Evolutionary conservation across 1,284 basidiomycete species (phyloP), one percentile per base, ranked within the genome.

Genomic region (Ceratorhiza oryzae-sativae): DNA sequence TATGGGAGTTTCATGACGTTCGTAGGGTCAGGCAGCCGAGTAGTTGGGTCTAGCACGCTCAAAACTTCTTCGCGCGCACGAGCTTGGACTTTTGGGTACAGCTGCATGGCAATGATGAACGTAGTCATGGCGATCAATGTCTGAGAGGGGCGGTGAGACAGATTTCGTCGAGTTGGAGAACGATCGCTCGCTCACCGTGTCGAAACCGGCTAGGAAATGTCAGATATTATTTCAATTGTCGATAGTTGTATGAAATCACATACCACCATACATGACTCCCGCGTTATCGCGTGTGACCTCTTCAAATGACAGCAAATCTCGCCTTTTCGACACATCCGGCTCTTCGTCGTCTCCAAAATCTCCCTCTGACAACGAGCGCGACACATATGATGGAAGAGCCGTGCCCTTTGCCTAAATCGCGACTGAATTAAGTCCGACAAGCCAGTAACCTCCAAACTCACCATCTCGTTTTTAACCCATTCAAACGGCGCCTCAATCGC

Each of bases 51-150:
- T 10, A 71, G 12, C 12, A 34, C 41, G 13, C 68, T 23, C 8
- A 71, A 56, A 20, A 71, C 56, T 32, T 71, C 68, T 18, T 71
- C 56, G 12, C 68, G 55, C 23, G 68, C 68, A 13, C 68, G 68
- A 20, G 68, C 46, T 13, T 71, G 68, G 5, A 60, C 20, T 9
- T 59, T 32, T n/a, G 56, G 68, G 27, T 59, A 39, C 8, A 71
- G 42, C 25, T 71, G 68, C 68, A 59, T 71, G 13, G 56, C 68
- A 32, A 30, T 60, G 10, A 71, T 23, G 36, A 71, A 71, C 30
- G 55, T 59, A 23, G 36, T 32, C 42, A 71, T 34, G 3, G 56
- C 45, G 8, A 56, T 36, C 10, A 49, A 34, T 4, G 68, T 71
- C 68, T 71, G n/a, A 9, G 20, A 12, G 13, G 18, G 8, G 32